Evolutionary conservation across 2,329 filamentous ascomycete species (phyloP), one percentile per base, ranked within the genome.

Genomic region (Trichoderma sp.): DNA sequence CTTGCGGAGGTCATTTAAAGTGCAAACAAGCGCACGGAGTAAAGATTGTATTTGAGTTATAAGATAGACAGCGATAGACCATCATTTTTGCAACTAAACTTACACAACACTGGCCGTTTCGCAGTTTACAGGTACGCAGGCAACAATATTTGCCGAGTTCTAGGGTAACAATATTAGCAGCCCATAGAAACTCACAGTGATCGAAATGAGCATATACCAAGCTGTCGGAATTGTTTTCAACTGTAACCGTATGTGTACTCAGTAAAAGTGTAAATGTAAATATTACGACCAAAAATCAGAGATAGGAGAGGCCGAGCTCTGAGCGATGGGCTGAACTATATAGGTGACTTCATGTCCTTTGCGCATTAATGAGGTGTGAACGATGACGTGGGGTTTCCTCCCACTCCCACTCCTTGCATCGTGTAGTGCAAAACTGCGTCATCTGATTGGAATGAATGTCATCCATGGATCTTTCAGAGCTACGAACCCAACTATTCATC

Each of bases 211-310:
- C n/a, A n/a, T 47, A 6, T n/a, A 47, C 17, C 8, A 11, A 20
- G n/a, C 43, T 20, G 17, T 20, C 43, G 1, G 9, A 12, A 20
- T 20, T n/a, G 43, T 20, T 2, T 7, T 3, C n/a, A 20, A 0
- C 20, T 20, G 1, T 0, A 12, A 0, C 20, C 2, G 4, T 9
- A 43, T 8, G 8, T 17, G 15, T 8, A 4, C 6, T 6, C 3
- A 39, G 36, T 5, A 17, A n/a, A n/a, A n/a, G 13, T 39, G 6
- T 3, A 15, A 17, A 17, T 39, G 2, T 39, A 17, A 8, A 17
- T 47, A 8, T 47, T 20, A 47, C n/a, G 11, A 9, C 17, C 4
- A 7, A 20, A 23, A 13, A 53, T 13, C 6, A 23, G 1, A 53
- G 5, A 5, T 7, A 6, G 20, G 5, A 12, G 43, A 50, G n/a